These are phyloP conservation scores for Trichoderma cornu-damae DNA, from an alignment of 2,329 filamentous ascomycete genomes.

Conservation along the genomic window DNA sequence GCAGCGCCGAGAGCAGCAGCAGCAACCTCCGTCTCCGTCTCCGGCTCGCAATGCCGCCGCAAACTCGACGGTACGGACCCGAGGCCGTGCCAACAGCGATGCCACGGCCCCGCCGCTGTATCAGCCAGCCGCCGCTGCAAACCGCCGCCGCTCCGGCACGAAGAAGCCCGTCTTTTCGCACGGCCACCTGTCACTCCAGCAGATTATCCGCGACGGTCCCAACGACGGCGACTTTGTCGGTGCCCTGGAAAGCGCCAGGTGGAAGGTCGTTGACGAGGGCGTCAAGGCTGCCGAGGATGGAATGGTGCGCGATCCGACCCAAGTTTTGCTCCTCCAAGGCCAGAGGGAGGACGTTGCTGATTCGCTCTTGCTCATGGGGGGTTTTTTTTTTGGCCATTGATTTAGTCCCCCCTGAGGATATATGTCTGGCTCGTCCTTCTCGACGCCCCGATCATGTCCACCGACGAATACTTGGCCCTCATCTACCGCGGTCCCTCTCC, in stretches of 20 bases:
- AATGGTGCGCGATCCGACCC: conserved; percentile 53
- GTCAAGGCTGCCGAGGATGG: conserved; percentile 74
- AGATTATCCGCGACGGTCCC: conserved; percentile 74
- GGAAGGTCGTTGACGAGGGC: conserved; percentile 69
- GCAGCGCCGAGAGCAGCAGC: conserved; percentile 49
- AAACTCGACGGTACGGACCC: conserved; percentile 42
- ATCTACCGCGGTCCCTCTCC: conserved; percentile 91
- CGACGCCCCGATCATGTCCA: conserved; percentile 76
- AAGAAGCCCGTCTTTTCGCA: conserved; percentile 46
- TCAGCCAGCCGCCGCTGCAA: conserved; percentile 34
- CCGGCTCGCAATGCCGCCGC: conserved; percentile 28
- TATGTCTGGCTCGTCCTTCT: conserved; percentile 96
- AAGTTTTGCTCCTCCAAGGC: neutral
- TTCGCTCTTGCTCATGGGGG: neutral
- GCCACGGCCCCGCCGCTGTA: conserved; percentile 41
- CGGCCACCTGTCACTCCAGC: conserved; percentile 60
- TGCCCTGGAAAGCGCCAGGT: conserved; percentile 64
- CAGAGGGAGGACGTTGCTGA: neutral
- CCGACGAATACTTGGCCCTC: conserved; percentile 82
- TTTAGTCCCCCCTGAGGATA: conserved; percentile 81
- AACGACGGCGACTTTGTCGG: conserved; percentile 62
- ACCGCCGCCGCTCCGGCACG: conserved; percentile 37
- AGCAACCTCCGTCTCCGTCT: conserved; percentile 26
- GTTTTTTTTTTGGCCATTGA: too few species aligned
- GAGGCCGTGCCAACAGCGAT: conserved; percentile 69